These are phyloP conservation scores for Suillus bovinus DNA, from an alignment of 768 basidiomycete species.

Conservation along the genomic window DNA sequence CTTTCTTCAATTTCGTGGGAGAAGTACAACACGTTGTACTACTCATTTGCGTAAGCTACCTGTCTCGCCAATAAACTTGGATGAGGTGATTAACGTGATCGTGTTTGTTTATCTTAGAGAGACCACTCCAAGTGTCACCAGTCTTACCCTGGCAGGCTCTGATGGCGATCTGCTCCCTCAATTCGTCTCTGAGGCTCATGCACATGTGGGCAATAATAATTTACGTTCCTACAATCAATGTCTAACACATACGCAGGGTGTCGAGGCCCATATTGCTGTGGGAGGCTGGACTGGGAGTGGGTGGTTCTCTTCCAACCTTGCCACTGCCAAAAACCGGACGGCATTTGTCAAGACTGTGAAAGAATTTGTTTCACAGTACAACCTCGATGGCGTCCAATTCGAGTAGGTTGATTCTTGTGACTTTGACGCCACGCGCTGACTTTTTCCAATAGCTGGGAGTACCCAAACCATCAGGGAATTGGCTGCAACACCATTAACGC, in stretches of 20 bases:
- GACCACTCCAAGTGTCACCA: constrained; percentile 35
- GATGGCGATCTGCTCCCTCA: constrained; percentile 51
- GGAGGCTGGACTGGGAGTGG: constrained; percentile 64
- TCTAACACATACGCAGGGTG: constrained; percentile 35
- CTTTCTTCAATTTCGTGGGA: constrained; percentile 60
- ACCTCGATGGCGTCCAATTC: constrained; percentile 60
- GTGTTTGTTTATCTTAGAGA: constrained; percentile 23
- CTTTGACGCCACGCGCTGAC: background rate
- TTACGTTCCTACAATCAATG: background rate
- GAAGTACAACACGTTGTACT: constrained; percentile 72
- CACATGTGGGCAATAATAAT: constrained; percentile 29
- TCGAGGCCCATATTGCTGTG: constrained; percentile 52
- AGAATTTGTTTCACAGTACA: constrained; percentile 45
- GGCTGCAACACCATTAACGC: constrained; percentile 62
- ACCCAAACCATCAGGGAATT: constrained; percentile 65
- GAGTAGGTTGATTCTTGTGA: constrained; percentile 37
- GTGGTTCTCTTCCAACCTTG: constrained; percentile 56
- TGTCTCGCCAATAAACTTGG: background rate
- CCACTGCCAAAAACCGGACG: constrained; percentile 49
- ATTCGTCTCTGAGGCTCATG: constrained; percentile 51
- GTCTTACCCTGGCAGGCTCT: constrained; percentile 39
- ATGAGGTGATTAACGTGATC: background rate
- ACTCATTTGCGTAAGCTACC: constrained; percentile 59
- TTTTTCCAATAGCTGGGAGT: constrained; percentile 38
- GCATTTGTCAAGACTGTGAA: constrained; percentile 54